Percentiles rank a stretch among this genome's conserved stretches.
phyloP scores from a whole-genome alignment of 1,284 basidiomycete species.

The Puccinia horiana region DNA sequence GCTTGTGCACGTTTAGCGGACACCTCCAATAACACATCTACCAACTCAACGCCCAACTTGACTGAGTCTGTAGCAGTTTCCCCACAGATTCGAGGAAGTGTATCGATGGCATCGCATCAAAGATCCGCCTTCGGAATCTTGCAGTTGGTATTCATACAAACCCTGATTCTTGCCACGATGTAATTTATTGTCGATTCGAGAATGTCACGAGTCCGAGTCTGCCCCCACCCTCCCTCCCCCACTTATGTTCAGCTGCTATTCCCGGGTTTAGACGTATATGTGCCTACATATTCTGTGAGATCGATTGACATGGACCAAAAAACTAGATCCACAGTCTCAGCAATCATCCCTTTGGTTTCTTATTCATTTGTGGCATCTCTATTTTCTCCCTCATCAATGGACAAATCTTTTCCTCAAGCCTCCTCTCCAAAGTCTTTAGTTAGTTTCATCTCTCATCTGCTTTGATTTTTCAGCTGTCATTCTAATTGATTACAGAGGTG shows the following conservation, averaged over 20 bases:
- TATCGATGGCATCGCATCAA: constrained; percentile 4
- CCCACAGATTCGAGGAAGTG: constrained; percentile 10
- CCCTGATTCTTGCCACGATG: not conserved
- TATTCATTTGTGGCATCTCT: not conserved
- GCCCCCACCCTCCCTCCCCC: not conserved
- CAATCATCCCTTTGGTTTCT: not conserved
- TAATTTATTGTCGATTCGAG: not conserved
- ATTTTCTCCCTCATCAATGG: not conserved
- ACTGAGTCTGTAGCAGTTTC: not conserved
- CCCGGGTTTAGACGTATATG: not conserved
- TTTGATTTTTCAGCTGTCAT: no score
- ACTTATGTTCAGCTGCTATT: not conserved
- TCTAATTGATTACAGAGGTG: no score
- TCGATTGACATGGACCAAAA: not conserved
- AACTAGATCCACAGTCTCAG: no score
- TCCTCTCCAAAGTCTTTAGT: not conserved
- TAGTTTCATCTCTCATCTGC: no score
- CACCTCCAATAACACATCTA: not conserved
- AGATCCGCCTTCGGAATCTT: not conserved
- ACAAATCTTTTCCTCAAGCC: not conserved
- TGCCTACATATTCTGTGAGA: no score
- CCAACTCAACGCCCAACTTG: not conserved
- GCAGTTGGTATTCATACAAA: not conserved
- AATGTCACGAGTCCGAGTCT: not conserved
- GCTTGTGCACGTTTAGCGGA: constrained; percentile 3